phyloP scores from a whole-genome alignment of 139 green algal species.

The Picocystis salinarum region DNA sequence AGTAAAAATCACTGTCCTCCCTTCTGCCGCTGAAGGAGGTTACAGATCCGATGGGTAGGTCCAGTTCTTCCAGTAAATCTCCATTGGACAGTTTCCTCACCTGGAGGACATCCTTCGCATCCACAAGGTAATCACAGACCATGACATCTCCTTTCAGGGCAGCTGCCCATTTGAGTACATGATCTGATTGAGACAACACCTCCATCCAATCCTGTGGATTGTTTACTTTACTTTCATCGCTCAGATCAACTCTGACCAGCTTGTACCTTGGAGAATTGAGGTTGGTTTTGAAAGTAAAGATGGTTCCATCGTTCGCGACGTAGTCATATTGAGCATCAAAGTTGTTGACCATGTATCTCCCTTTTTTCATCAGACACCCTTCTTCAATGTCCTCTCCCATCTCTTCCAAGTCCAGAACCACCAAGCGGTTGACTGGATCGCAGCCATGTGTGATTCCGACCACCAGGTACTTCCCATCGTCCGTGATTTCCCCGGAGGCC shows the following conservation, averaged over 20 bases:
- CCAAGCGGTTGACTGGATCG: conserved; percentile 58
- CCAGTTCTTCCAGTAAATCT: conserved; percentile 18
- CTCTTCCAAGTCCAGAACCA: conserved; percentile 15
- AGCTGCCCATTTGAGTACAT: conserved; percentile 16
- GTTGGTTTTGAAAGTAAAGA: conserved; percentile 74
- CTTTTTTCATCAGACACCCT: neutral
- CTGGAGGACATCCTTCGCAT: conserved; percentile 37
- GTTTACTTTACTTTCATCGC: neutral
- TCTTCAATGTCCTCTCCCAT: neutral
- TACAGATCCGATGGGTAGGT: conserved; percentile 41
- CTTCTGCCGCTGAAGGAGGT: conserved; percentile 34
- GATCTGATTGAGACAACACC: too few species aligned
- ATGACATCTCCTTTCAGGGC: conserved; percentile 45
- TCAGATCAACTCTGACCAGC: conserved; percentile 13
- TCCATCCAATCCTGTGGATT: neutral
- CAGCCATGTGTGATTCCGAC: conserved; percentile 50
- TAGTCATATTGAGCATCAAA: conserved; percentile 58
- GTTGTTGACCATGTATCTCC: conserved; percentile 42
- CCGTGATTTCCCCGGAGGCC: conserved; percentile 40
- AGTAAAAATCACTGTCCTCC: conserved; percentile 47
- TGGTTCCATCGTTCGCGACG: conserved; percentile 48
- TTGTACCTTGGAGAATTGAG: conserved; percentile 55
- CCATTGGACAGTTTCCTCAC: conserved; percentile 22
- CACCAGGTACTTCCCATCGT: conserved; percentile 68
- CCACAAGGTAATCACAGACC: conserved; percentile 42